Evolutionary conservation across 148 eudicot genomes (phyloP).

Genomic region (Pouteria glomerata): DNA sequence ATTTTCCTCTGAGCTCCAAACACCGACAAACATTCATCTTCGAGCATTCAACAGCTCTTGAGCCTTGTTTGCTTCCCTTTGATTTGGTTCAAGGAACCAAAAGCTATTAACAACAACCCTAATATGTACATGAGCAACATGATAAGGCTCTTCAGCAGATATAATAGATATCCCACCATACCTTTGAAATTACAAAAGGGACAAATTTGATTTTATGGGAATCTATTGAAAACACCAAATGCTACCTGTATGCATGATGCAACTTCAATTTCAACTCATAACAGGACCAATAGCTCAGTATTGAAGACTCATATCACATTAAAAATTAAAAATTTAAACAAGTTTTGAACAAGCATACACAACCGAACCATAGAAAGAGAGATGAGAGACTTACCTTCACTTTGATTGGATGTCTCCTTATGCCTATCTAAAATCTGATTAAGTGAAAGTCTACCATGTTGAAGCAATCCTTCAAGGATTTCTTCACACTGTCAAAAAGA

Average conservation of each 20-base stretch:
- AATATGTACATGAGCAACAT: too few relatives aligned
- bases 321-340: not conserved
- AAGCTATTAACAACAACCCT: too few relatives aligned
- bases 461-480: constrained; percentile 72
- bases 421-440: constrained; percentile 60
- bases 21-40: too few relatives aligned
- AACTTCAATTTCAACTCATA: not conserved
- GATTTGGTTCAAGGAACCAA: not conserved
- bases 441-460: constrained; percentile 86
- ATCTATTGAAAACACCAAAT: not conserved
- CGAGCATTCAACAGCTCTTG: not conserved
- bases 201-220: not conserved
- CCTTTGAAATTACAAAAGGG: too few relatives aligned
- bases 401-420: constrained; percentile 24
- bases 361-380: not conserved
- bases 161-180: too few relatives aligned
- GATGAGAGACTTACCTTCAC: constrained; percentile 32
- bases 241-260: not conserved
- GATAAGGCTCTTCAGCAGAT: too few relatives aligned
- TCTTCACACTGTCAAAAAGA: constrained; percentile 42
- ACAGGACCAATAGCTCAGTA: not conserved
- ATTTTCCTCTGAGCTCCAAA: not conserved
- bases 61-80: not conserved
- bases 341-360: not conserved
- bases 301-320: not conserved